Evolutionary conservation across 2,329 filamentous ascomycete genomes (phyloP), one percentile per base, ranked within the genome.

Genomic region (Gremmenia infestans): DNA sequence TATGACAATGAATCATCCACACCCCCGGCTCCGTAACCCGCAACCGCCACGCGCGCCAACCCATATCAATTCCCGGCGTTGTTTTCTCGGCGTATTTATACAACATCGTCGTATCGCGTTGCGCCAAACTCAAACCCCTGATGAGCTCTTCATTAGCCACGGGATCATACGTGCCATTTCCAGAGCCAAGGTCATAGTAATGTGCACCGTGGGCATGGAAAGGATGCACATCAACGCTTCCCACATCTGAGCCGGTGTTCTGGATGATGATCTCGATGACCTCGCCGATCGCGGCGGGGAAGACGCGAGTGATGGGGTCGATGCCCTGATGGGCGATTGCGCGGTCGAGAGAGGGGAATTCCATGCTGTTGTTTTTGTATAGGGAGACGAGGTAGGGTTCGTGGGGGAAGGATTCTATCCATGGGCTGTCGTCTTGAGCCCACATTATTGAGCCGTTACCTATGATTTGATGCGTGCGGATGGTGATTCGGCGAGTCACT

Each of bases 21-120:
- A 74, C 74, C 0, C 77, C 78, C 0, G 77, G 68, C 54, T 77
- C 69, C 8, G 69, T 72, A 11, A 81, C 74, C 8, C 73, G 65
- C 0, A 81, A 56, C 35, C 79, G 70, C 78, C 78, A 81, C 9
- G 72, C 77, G 15, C 78, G 66, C 79, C 79, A 82, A 1, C 78
- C 76, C 2, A 69, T 65, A 1, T 65, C 68, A 5, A 67, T 65
- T 9, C 70, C 67, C 4, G 71, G 65, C 2, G 57, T 56, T 0
- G 71, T 72, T 15, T 69, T 70, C 0, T 58, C 53, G 2, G 59
- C 64, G 59, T 81, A 81, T 4, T 73, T 61, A 59, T 79, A 79
- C 6, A 81, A 67, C 48, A 76, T 72, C 1, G 76, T 78, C 0
- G 69, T 78, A 60, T 73, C 72, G 1, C 65, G 65, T 32, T 65